phyloP scores from a whole-genome alignment of 2,329 filamentous ascomycete genomes.

The Delphinella strobiligena region DNA sequence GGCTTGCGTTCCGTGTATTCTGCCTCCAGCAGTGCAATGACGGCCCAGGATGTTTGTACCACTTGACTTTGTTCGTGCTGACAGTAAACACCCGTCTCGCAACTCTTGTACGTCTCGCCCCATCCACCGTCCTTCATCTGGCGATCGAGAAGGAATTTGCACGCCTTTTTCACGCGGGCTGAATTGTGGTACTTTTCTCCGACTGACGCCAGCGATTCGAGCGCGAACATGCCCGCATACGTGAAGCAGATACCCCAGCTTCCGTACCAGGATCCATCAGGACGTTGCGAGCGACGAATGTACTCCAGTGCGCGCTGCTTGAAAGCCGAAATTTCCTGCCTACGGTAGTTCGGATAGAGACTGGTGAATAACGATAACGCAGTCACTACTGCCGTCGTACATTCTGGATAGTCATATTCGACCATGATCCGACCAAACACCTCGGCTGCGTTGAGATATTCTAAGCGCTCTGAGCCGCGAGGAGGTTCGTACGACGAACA shows the following conservation, averaged over 20 bases:
- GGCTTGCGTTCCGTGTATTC: conserved; percentile 64
- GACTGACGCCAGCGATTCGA: conserved; percentile 71
- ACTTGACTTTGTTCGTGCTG: conserved; percentile 77
- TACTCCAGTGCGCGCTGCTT: conserved; percentile 65
- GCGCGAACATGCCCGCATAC: conserved; percentile 90
- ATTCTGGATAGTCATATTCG: conserved; percentile 96
- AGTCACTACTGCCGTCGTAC: conserved; percentile 88
- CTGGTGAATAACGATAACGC: conserved; percentile 71
- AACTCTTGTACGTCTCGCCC: conserved; percentile 88
- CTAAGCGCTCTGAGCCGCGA: conserved; percentile 64
- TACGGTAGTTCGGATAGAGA: conserved; percentile 70
- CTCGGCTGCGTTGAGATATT: conserved; percentile 86
- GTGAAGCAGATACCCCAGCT: conserved; percentile 98
- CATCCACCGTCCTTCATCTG: conserved; percentile 87
- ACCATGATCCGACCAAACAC: conserved; percentile 98
- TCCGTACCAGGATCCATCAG: conserved; percentile 93
- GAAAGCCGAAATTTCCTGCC: conserved; percentile 60
- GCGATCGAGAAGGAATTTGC: conserved; percentile 72
- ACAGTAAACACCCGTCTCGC: conserved; percentile 62
- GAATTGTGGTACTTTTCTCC: conserved; percentile 74
- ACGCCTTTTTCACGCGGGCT: conserved; percentile 57
- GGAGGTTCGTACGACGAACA: conserved; percentile 83
- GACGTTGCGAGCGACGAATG: conserved; percentile 66
- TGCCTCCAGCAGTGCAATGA: conserved; percentile 68
- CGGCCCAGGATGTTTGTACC: conserved; percentile 86